Conservation (phyloP, 768 basidiomycete species). For the Arthromyces matolae region DNA sequence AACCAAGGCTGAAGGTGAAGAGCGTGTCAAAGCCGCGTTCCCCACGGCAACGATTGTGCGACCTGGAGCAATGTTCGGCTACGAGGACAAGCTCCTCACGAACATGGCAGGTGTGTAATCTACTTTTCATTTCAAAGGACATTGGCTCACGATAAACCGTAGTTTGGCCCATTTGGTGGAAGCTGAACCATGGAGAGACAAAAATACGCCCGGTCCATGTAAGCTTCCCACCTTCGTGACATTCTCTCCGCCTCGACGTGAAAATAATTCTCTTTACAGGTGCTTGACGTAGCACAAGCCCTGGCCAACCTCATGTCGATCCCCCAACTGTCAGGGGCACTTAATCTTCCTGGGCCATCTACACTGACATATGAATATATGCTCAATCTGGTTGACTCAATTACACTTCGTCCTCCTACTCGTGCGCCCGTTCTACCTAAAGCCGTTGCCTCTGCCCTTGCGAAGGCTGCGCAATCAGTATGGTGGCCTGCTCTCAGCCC, state of each 20-base stretch:
- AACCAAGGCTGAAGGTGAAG: constrained; percentile 88
- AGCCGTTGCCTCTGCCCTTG: constrained; percentile 56
- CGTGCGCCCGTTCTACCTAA: constrained; percentile 77
- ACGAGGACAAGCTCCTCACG: constrained; percentile 91
- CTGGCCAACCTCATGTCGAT: constrained; percentile 71
- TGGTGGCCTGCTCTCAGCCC: constrained; percentile 95
- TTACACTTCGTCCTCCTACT: constrained; percentile 75
- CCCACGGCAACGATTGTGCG: constrained; percentile 84
- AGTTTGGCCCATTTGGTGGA: constrained; percentile 95
- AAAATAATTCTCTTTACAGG: constrained; percentile 42
- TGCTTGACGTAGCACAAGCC: constrained; percentile 91
- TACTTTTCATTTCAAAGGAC: constrained; percentile 7
- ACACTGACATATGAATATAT: constrained; percentile 81
- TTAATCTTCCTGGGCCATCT: constrained; percentile 86
- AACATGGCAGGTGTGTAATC: constrained; percentile 78
- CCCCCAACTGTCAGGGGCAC: constrained; percentile 59
- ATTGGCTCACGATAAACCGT: constrained; percentile 13
- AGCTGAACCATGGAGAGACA: constrained; percentile 85
- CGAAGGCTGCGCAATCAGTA: constrained; percentile 56
- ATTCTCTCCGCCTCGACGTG: constrained; percentile 15
- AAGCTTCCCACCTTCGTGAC: constrained; percentile 29
- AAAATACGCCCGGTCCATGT: constrained; percentile 91
- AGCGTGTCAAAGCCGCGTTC: constrained; percentile 78
- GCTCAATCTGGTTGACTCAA: constrained; percentile 69
- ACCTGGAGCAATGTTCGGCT: constrained; percentile 85